Base-by-base conservation (phyloP, 2,329 filamentous ascomycete species). In the Diplodia seriata region DNA sequence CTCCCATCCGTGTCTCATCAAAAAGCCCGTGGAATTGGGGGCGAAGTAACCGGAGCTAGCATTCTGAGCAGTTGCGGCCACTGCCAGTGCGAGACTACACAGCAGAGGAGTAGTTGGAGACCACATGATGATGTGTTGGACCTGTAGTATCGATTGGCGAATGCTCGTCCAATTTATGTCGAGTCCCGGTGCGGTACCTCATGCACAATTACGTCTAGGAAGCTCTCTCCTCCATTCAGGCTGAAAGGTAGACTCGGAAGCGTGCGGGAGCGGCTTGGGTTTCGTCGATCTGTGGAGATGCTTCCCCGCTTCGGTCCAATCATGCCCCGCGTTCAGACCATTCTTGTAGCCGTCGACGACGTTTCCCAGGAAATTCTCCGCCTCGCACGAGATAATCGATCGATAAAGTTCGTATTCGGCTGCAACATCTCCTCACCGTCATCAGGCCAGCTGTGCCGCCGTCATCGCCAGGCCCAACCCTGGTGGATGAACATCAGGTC, bases 1-100 rank as follows among this genome's bases (percentile, higher is more conserved):
- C 69, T 80, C 78, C 51, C 79, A 78, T 9, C 79, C 79, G 73
- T 80, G 78, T 38, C 77, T 74, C 67, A 80, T 75, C 11, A 73
- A 73, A 47, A 79, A 72, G 31, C 73, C 73, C n/a, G 71, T 72
- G 4, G 73, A 73, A 31, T 73, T 74, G 7, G 72, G 72, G 1
- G 71, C 54, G 20, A 72, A 67, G 62, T 72, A 73, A 6, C 12
- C 50, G 15, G 63, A 54, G 26, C 26, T 51, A 5, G 31, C 50
- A 51, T 63, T 63, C 20, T 63, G 59, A 20, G 59, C 47, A 33
- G 26, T 23, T 14, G 59, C 12, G 15, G 36, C 9, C n/a, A 51
- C 14, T 15, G 59, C 3, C 18, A 51, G 43, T 23, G 29, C 18
- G 26, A 63, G 43, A n/a, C 47, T 26, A 38, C 18, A 51, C 38